A percentile compares a stretch with the other conserved stretches of the same genome.
phyloP scores from a whole-genome alignment of 2,329 filamentous ascomycete species.

The Pezizomycotina sp. region DNA sequence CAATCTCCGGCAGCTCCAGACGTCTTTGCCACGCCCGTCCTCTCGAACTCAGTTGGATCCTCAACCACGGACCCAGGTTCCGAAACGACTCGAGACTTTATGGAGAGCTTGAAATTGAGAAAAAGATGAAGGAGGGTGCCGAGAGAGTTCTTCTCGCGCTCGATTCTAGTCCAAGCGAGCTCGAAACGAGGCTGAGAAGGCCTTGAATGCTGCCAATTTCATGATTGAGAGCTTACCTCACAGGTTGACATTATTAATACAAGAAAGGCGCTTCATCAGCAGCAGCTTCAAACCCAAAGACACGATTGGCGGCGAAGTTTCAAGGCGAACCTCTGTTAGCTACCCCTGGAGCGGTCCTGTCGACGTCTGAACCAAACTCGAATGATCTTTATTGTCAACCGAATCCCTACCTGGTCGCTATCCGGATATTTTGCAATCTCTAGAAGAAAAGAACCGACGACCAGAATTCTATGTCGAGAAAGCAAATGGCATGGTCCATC shows the following conservation, averaged over 20 bases:
- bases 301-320: conserved; percentile 16
- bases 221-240: conserved; percentile 45
- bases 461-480: conserved; percentile 91
- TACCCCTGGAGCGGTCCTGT: conserved; percentile 5
- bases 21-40: conserved; percentile 14
- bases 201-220: conserved; percentile 74
- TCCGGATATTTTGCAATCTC: conserved; percentile 75
- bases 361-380: conserved; percentile 12
- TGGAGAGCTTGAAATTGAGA: conserved; percentile 84
- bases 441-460: conserved; percentile 73
- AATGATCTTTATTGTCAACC: conserved; percentile 9
- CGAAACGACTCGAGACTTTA: conserved; percentile 32
- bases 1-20: conserved; percentile 6
- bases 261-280: conserved; percentile 9
- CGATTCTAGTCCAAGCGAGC: conserved; percentile 83
- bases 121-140: conserved; percentile 94
- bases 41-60: no score
- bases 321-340: conserved; percentile 17
- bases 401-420: conserved; percentile 88
- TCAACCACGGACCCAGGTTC: conserved; percentile 13
- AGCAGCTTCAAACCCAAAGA: conserved; percentile 25
- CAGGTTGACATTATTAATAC: conserved; percentile 37
- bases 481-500: conserved; percentile 79
- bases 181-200: conserved; percentile 61
- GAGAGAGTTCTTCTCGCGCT: conserved; percentile 95